Conservation (phyloP, 192 early-diverging fungal genomes). For the Coemansia sp. region DNA sequence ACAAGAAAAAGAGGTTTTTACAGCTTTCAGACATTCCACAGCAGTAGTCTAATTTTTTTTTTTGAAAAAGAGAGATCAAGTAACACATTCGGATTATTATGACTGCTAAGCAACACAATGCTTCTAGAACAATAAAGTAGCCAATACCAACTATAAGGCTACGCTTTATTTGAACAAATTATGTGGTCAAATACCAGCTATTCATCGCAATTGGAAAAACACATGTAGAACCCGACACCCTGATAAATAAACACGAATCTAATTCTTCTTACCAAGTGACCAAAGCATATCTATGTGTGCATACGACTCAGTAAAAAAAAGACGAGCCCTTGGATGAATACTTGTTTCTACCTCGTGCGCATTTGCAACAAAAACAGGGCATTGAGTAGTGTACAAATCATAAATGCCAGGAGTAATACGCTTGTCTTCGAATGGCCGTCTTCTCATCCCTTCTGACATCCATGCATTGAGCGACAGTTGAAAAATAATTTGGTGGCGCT, state of each 20-base stretch:
- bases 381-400: background rate
- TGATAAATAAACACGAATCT: background rate
- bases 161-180: too few species aligned
- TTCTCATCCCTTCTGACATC: constrained; percentile 31
- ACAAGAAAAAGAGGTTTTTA: background rate
- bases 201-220: background rate
- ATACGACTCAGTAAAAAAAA: background rate
- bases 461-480: constrained; percentile 14
- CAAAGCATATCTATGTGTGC: background rate
- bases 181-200: background rate
- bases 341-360: background rate
- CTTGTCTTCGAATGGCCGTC: background rate
- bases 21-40: background rate
- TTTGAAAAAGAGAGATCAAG: background rate
- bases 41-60: background rate
- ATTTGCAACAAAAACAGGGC: background rate
- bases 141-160: background rate
- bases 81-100: background rate
- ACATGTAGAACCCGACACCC: background rate
- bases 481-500: constrained; percentile 14
- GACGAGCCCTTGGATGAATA: background rate
- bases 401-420: background rate
- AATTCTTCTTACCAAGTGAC: background rate
- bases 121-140: background rate
- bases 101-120: background rate